phyloP scores from a whole-genome alignment of 1,284 basidiomycete species.

The Porodaedalea pini region DNA sequence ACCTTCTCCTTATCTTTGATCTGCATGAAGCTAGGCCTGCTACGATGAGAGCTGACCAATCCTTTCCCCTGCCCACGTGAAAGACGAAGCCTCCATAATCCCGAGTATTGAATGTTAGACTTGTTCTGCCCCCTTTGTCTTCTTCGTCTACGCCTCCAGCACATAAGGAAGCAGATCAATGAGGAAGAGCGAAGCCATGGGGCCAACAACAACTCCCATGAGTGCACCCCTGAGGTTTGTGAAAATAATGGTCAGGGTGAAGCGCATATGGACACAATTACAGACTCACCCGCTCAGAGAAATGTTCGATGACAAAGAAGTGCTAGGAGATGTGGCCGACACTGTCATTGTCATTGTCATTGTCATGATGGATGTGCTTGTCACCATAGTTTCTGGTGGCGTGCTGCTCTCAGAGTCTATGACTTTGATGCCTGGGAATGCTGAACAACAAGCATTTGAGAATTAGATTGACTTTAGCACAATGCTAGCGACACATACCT shows the following conservation, averaged over 20 bases:
- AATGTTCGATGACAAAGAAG: not conserved
- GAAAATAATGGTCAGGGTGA: not conserved
- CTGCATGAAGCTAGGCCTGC: not conserved
- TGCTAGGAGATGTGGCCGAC: not conserved
- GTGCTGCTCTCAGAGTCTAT: not conserved
- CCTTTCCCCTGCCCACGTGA: not conserved
- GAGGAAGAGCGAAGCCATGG: not conserved
- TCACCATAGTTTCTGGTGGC: not conserved
- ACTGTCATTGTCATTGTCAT: not conserved
- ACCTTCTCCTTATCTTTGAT: conserved; percentile 2
- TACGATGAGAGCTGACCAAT: not conserved
- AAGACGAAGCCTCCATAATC: not conserved
- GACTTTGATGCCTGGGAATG: conserved; percentile 2
- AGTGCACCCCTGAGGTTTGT: conserved; percentile 3
- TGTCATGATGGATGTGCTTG: not conserved
- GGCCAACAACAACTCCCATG: conserved; percentile 4
- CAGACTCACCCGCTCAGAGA: not conserved
- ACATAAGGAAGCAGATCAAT: not conserved
- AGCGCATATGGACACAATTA: not conserved
- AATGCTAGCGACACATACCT: not conserved
- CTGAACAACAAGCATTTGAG: not conserved
- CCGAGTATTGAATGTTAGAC: not conserved
- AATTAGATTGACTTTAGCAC: not conserved
- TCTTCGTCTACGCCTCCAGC: not conserved
- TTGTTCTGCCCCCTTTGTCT: not conserved